These are phyloP conservation scores for Endotrypanum monterogeii DNA, from an alignment of 208 protist species.

Conservation along the genomic window DNA sequence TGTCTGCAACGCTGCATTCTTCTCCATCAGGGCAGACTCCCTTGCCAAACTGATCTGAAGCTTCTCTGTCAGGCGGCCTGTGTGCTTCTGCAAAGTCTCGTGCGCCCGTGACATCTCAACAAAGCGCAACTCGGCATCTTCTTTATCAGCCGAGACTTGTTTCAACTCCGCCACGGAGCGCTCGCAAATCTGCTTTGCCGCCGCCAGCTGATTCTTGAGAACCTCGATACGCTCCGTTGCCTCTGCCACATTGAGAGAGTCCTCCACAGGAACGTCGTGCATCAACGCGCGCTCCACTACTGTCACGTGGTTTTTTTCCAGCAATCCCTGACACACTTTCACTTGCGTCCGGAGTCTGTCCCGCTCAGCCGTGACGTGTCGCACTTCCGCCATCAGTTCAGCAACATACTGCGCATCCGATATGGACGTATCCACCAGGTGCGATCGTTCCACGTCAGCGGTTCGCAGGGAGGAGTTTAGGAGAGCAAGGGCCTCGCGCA, in stretches of 20 bases:
- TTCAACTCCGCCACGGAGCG: slow-evolving; percentile 27
- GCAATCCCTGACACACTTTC: slow-evolving; percentile 47
- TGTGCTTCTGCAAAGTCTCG: slow-evolving; percentile 43
- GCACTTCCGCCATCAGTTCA: slow-evolving; percentile 49
- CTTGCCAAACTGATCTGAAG: slow-evolving; percentile 42
- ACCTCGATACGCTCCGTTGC: slow-evolving; percentile 61
- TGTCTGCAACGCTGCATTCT: slow-evolving; percentile 43
- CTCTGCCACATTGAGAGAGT: slow-evolving; percentile 70
- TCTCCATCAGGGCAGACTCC: slow-evolving; percentile 44
- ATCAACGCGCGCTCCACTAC: slow-evolving; percentile 70
- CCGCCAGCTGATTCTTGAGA: slow-evolving; percentile 55
- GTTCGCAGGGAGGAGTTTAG: slow-evolving; percentile 36
- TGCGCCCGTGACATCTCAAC: slow-evolving; percentile 23
- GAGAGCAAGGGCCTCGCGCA: slow-evolving; percentile 32
- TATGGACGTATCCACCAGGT: slow-evolving; percentile 63
- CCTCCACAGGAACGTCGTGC: slow-evolving; percentile 70
- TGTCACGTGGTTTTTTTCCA: slow-evolving; percentile 75
- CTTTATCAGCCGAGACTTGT: slow-evolving; percentile 25
- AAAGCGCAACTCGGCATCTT: slow-evolving; percentile 22
- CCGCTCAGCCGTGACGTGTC: slow-evolving; percentile 43
- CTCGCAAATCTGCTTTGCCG: slow-evolving; percentile 40
- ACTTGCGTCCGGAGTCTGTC: slow-evolving; percentile 44
- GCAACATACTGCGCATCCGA: slow-evolving; percentile 60
- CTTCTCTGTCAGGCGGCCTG: slow-evolving; percentile 33
- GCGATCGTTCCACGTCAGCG: slow-evolving; percentile 49